Evolutionary conservation across 371 early-diverging fungal species (phyloP), one percentile per base, ranked within the genome.

Genomic region (Globomyces sp.): DNA sequence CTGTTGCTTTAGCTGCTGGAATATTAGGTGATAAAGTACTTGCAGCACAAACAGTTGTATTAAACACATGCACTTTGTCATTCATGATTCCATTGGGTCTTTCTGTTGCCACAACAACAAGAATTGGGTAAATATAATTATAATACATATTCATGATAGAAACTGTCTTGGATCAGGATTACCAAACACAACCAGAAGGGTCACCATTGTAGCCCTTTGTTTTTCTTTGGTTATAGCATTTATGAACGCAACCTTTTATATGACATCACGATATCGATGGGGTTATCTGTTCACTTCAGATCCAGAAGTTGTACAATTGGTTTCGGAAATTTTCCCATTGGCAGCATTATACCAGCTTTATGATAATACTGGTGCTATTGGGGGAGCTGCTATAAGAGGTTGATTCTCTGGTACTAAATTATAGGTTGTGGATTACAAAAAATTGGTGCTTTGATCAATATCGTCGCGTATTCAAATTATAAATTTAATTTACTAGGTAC

Each of bases 11-110:
- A 57, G 88, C 86, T 0, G 90, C 93, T 2, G 82, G 82, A n/a
- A 41, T 71, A 47, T 72, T 96, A 3, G 90, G 94, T 42, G 88
- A 86, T 4, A 71, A 78, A 1, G 81, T 87, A 50, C 80, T 96
- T 36, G 96, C 96, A 1, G 92, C 94, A 11, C 95, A 95, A 69
- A 86, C 90, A 39, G 84, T 94, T 46, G 78, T 89, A 24, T 75
- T 96, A 53, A 91, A 89, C 43, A 86, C 90, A 0, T 81, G 82
- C 10, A 73, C 86, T 34, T 72, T 91, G 63, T 80, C 88, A 0
- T 93, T 89, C 75, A 87, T 87, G 55, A 36, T 77, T 2, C 77
- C 80, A 40, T 55, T 77, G 2, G 74, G 79, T 8, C 74, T 92
- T 34, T 75, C 87, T 40, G 81, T 94, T 3, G 90, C 91, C 1